Evolutionary conservation across 148 eudicot species (phyloP).

Genomic region (Cornus kousa): DNA sequence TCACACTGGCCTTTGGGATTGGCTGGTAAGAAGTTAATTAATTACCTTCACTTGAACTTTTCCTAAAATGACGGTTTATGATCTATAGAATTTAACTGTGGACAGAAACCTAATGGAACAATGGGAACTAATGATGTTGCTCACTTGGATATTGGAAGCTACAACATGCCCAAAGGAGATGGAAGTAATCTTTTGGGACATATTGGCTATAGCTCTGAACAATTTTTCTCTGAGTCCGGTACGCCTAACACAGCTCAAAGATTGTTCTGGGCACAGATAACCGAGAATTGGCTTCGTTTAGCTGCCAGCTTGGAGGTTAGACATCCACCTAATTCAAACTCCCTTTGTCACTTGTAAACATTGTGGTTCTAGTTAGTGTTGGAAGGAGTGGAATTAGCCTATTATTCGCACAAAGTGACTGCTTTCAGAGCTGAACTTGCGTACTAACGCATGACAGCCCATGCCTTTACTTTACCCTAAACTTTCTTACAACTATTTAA

Average conservation of each 20-base stretch:
- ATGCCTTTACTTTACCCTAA: too few relatives aligned
- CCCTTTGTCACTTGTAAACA: too few relatives aligned
- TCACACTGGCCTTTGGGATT: slow-evolving; percentile 24
- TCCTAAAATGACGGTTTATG: too few relatives aligned
- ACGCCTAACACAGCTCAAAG: slow-evolving; percentile 14
- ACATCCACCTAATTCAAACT: too few relatives aligned
- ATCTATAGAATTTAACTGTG: background rate
- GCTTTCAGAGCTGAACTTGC: too few relatives aligned
- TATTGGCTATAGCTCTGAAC: slow-evolving; percentile 14
- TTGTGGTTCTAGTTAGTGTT: too few relatives aligned
- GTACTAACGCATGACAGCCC: too few relatives aligned
- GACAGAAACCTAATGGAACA: slow-evolving; percentile 20
- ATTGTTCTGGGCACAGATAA: slow-evolving; percentile 13
- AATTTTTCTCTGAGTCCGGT: slow-evolving; percentile 16
- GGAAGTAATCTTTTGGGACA: slow-evolving; percentile 14
- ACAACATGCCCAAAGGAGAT: slow-evolving; percentile 17
- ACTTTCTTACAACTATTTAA: too few relatives aligned
- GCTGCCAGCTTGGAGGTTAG: slow-evolving; percentile 21
- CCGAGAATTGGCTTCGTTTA: slow-evolving; percentile 15
- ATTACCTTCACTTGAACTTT: too few relatives aligned
- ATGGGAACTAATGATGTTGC: slow-evolving; percentile 11
- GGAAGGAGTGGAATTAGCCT: too few relatives aligned
- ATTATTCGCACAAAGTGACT: too few relatives aligned
- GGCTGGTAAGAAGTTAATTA: slow-evolving; percentile 16
- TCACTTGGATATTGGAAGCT: slow-evolving; percentile 16